Base-by-base conservation (phyloP, 441 rosid genomes). In the Dalechampia spathulata region DNA sequence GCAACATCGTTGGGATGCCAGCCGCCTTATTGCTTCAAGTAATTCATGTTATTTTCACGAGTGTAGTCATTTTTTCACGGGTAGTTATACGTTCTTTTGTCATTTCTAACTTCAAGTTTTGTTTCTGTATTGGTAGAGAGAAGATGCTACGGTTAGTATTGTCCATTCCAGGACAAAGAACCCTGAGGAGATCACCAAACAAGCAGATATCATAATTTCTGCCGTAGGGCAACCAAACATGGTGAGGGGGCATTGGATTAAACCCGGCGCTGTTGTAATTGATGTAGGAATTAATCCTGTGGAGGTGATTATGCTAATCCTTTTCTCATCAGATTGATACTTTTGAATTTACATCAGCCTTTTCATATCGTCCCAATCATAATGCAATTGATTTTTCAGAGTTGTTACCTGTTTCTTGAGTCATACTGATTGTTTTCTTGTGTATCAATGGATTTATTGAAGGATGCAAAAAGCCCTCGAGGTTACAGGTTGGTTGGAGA, bases 1-100 rank as follows among this genome's bases (percentile, higher is more conserved):
- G 96, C 75, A 90, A 90, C 74, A 87, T 90, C 36, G 98, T 90
- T 30, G 98, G 96, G 55, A 85, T 85, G 92, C 92, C 96, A 7
- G 92, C 92, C 72, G 92, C 98, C 62, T 47, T 90, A 37, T 65
- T 90, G 67, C 84, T 85, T 40, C 98, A 83, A 65, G 97, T 85
- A 80, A 69, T 52, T 57, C 28, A 11, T 26, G 38, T 23, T 28
- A 11, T 52, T 40, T 19, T 13, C 9, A 20, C 21, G 32, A 27
- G 16, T 30, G n/a, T 28, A 32, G 6, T 6, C 15, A 34, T 41
- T 53, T n/a, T 41, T 44, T 3, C 6, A 36, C 40, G 42, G 5
- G 5, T 15, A 41, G 5, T 22, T n/a, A 12, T 62, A 22, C 3
- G 32, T 56, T 12, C 56, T 23, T 57, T 27, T 23, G 37, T 12